Evolutionary conservation across 805 yeast species (phyloP).

Genomic region (Saccharomyces jurei): DNA sequence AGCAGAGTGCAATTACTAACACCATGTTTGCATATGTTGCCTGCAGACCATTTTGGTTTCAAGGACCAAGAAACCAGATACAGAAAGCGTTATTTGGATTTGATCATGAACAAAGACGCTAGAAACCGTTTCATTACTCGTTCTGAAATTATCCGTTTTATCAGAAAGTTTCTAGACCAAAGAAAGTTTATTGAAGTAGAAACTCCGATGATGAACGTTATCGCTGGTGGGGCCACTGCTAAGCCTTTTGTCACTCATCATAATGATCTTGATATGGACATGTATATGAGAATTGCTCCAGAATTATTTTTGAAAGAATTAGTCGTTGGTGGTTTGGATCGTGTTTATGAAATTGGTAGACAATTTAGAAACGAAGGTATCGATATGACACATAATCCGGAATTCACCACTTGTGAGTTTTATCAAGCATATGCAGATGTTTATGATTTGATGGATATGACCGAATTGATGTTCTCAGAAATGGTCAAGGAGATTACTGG

Average conservation of each 20-base stretch:
- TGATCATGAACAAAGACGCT: conserved; percentile 83
- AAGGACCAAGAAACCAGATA: conserved; percentile 96
- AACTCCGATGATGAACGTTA: conserved; percentile 97
- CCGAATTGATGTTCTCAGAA: conserved; percentile 88
- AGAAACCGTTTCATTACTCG: conserved; percentile 83
- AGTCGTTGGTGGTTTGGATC: conserved; percentile 96
- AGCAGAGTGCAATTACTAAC: conserved; percentile 72
- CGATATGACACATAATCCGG: conserved; percentile 98
- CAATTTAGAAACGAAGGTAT: conserved; percentile 98
- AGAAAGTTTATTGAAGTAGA: conserved; percentile 92
- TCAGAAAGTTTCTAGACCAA: conserved; percentile 78
- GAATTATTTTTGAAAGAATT: conserved; percentile 93
- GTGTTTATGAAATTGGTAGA: conserved; percentile 97
- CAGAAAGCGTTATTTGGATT: conserved; percentile 93
- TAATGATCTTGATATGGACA: conserved; percentile 90
- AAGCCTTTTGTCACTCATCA: conserved; percentile 96
- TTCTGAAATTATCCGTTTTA: conserved; percentile 81
- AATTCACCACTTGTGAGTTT: conserved; percentile 97
- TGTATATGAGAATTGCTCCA: conserved; percentile 98
- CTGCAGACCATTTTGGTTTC: conserved; percentile 96
- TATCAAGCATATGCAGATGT: conserved; percentile 97
- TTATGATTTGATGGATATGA: conserved; percentile 85
- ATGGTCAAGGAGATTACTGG: conserved; percentile 97
- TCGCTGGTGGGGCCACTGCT: conserved; percentile 99
- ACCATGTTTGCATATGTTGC: conserved; percentile 96